These are phyloP conservation scores for Diversispora epigaea DNA, from an alignment of 192 early-diverging fungal species.

Conservation along the genomic window DNA sequence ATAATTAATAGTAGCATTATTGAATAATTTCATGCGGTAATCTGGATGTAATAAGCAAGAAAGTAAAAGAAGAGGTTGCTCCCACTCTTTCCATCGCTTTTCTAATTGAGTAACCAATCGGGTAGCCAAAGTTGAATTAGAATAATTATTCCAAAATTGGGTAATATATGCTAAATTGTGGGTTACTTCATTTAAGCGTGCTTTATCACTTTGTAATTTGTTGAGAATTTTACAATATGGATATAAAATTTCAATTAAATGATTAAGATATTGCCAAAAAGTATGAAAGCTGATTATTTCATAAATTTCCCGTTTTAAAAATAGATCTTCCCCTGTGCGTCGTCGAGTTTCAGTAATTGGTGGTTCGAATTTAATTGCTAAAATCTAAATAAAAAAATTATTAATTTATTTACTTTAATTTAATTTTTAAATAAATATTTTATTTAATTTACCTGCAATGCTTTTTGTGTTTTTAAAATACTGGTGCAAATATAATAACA, in stretches of 20 bases:
- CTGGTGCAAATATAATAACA: neutral
- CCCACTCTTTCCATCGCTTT: neutral
- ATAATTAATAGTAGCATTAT: conserved; percentile 3
- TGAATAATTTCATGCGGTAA: conserved; percentile 4
- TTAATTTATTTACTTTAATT: too few species aligned
- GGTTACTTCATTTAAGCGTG: too few species aligned
- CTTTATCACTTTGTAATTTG: too few species aligned
- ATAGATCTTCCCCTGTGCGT: neutral
- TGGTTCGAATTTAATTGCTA: conserved; percentile 13
- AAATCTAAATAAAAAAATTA: neutral
- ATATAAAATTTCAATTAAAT: too few species aligned
- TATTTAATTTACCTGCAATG: conserved; percentile 4
- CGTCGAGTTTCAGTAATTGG: neutral
- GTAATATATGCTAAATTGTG: too few species aligned
- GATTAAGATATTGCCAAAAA: too few species aligned
- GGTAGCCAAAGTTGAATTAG: too few species aligned
- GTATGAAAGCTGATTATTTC: too few species aligned
- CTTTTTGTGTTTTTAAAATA: neutral
- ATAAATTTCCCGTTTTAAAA: neutral
- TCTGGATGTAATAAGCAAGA: conserved; percentile 9
- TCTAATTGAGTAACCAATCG: neutral
- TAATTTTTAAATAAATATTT: neutral
- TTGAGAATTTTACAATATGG: too few species aligned
- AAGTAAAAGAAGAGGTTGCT: neutral
- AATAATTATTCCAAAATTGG: neutral